Base-by-base conservation (phyloP, 2,329 filamentous ascomycete genomes). In the Colletotrichum lini region DNA sequence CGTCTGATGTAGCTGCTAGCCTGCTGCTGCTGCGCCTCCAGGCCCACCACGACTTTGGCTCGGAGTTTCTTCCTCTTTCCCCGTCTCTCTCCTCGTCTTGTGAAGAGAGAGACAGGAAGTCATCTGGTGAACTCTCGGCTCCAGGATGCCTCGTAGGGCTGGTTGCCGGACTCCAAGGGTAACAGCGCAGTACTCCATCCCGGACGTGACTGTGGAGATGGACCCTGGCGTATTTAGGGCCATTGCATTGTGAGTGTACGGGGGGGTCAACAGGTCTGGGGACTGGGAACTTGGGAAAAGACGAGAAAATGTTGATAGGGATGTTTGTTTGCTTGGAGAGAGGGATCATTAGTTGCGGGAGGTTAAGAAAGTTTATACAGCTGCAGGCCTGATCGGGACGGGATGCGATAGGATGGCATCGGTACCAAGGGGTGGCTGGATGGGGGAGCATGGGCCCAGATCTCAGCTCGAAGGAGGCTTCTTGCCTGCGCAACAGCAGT, bases 351-450 rank as follows among this genome's bases (percentile, higher is more conserved):
- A 45, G 44, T 58, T 40, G 59, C 56, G 66, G 66, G 66, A 63
- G 16, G 23, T 44, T 13, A n/a, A 35, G 30, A 50, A 52, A 57
- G 59, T 68, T 68, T 65, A 68, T 62, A 35, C 30, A 26, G 8
- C 40, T 12, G 58, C 35, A 42, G n/a, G 30, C 18, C 7, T 21
- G 58, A 30, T n/a, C n/a, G 45, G 18, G 42, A 30, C 2, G 23
- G 40, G 56, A 26, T n/a, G 26, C 3, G 26, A 4, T 26, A 26
- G 26, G 50, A 23, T 26, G 50, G 23, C 50, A 26, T 21, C 26
- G 21, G 30, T 30, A 30, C 30, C 30, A 30, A 30, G 7, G 30
- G 30, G 30, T 30, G 4, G 30, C 7, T 30, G 30, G 30, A 30
- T 30, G 30, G 8, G 16, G 10, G 42, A 49, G 18, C 42, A 60